Evolutionary conservation across 495 filamentous ascomycete species (phyloP), one percentile per base, ranked within the genome.

Genomic region (Talaromyces trachyspermus): DNA sequence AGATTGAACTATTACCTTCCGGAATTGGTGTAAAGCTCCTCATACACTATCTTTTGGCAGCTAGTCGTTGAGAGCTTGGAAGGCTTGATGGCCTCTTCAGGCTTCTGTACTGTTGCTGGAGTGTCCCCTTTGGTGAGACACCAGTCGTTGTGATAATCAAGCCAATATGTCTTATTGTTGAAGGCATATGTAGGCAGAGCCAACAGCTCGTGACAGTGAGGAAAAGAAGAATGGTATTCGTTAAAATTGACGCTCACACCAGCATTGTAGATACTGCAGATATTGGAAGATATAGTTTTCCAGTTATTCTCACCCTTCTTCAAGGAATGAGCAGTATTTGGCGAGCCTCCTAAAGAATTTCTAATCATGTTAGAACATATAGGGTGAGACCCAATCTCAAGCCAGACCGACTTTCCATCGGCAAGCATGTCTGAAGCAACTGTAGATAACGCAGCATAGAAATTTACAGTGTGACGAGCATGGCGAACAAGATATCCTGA

Each of bases 401-500:
- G 10, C 51, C 52, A 67, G 2, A 60, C 19, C 14, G 14, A n/a
- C 10, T 36, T 36, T 0, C 57, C 40, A 17, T 61, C 41, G 5
- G 65, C 46, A 0, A 59, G 20, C 8, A 36, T 5, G 9, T 46
- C 50, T 6, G 52, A 33, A 0, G 50, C 23, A 11, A 43, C 37
- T 12, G 50, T 62, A 4, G 25, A 38, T 1, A 72, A 24, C 4
- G 72, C 85, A 39, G 68, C 78, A 5, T 80, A 63, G 63, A 95
- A 83, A 54, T 91, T 76, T 51, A 95, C 88, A 20, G 83, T 64
- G 49, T 87, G 76, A 9, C 88, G 73, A 29, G 78, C 79, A 53
- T 87, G 83, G 7, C 74, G 64, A 32, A 70, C 69, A 12, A 94
- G 74, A 52, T 92, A 94, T 22, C 57, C 51, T n/a, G 78, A 73